A percentile compares a stretch with the other conserved stretches of the same genome.
Evolutionary conservation across 108 stramenopile species (phyloP).

Genomic region (Aurantiochytrium sp.): DNA sequence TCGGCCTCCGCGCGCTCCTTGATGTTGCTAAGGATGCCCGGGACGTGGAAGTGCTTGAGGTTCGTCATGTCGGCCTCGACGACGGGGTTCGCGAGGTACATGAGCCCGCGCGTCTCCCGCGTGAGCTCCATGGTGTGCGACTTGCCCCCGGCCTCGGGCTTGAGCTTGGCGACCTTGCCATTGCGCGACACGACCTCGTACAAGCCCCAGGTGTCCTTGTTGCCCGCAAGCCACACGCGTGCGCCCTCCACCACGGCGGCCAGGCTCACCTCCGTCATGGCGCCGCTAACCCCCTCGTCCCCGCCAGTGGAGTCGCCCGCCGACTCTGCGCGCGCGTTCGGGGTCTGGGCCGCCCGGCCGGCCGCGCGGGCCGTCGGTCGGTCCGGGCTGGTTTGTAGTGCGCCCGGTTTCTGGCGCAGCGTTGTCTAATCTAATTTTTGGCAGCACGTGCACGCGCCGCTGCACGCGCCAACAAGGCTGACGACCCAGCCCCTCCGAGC

Average conservation of each 20-base stretch:
- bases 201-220: neutral
- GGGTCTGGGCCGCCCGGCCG: too few relatives aligned
- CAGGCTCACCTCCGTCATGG: neutral
- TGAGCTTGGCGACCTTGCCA: neutral
- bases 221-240: neutral
- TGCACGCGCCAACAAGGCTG: too few relatives aligned
- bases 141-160: neutral
- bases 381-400: too few relatives aligned
- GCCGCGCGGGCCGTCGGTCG: too few relatives aligned
- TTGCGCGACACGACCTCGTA: neutral
- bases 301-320: neutral
- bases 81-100: slow-evolving; percentile 1
- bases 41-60: slow-evolving; percentile 2
- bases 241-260: neutral
- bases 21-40: slow-evolving; percentile 44
- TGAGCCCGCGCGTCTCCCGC: neutral
- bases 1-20: slow-evolving; percentile 36
- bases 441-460: too few relatives aligned
- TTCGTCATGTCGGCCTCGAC: slow-evolving; percentile 8
- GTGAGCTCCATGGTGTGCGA: neutral
- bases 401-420: too few relatives aligned
- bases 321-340: too few relatives aligned
- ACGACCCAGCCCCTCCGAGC: too few relatives aligned
- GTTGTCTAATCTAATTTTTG: too few relatives aligned
- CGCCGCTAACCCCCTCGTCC: neutral